A percentile compares a stretch with the other conserved stretches of the same genome.
These are phyloP conservation scores for Fusarium agapanthi DNA, from an alignment of 2,329 filamentous ascomycete species.

Conservation along the genomic window DNA sequence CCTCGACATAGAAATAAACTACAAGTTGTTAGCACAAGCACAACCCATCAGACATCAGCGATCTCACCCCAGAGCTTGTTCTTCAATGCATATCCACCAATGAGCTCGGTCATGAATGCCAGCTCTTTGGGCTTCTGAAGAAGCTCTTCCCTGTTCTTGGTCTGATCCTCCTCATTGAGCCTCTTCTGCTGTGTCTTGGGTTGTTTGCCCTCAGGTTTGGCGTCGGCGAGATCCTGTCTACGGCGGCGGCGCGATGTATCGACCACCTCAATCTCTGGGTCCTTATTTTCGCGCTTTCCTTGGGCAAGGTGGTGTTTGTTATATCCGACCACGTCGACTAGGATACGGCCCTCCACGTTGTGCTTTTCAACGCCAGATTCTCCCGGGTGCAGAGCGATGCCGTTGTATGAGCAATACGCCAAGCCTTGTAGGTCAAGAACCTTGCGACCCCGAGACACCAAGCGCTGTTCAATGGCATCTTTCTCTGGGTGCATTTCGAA, in stretches of 20 bases:
- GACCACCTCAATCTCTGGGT: conserved; percentile 42
- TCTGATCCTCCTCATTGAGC: conserved; percentile 47
- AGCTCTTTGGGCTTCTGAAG: conserved; percentile 50
- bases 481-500: conserved; percentile 46
- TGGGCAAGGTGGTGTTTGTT: conserved; percentile 52
- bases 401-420: conserved; percentile 52
- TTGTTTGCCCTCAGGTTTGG: neutral
- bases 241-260: conserved; percentile 4
- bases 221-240: conserved; percentile 10
- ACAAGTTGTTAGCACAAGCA: conserved; percentile 3
- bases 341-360: conserved; percentile 52
- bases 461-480: conserved; percentile 41
- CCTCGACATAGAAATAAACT: conserved; percentile 52
- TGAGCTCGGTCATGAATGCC: conserved; percentile 52
- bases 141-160: conserved; percentile 52
- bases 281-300: conserved; percentile 48
- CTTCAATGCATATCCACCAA: conserved; percentile 57
- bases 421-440: conserved; percentile 55
- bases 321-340: conserved; percentile 54
- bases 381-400: conserved; percentile 48
- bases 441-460: conserved; percentile 49
- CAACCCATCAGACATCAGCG: neutral
- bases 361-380: conserved; percentile 38
- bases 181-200: conserved; percentile 35
- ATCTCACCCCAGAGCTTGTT: conserved; percentile 56